Evolutionary conservation across 148 eudicot species (phyloP).

Genomic region (Vaccinium macrocarpon): DNA sequence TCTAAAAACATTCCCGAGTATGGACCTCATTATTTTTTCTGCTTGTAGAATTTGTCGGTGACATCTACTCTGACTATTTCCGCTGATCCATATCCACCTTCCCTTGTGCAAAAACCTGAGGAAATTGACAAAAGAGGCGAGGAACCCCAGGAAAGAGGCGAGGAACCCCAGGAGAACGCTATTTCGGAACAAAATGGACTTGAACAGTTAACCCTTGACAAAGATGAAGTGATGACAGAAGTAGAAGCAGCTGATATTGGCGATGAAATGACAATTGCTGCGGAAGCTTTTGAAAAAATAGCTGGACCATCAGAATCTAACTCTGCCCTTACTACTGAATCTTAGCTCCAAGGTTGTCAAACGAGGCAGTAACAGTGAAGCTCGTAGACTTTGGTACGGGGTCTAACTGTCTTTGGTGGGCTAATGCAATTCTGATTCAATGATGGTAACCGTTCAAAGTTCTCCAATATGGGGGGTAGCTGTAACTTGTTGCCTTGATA

Average conservation of each 20-base stretch:
- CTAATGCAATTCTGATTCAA: background rate
- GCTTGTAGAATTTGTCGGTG: slow-evolving; percentile 67
- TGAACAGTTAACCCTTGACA: slow-evolving; percentile 32
- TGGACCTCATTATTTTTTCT: background rate
- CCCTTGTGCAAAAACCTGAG: slow-evolving; percentile 31
- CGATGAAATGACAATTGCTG: slow-evolving; percentile 53
- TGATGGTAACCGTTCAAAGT: background rate
- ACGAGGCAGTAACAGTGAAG: background rate
- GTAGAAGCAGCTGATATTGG: slow-evolving; percentile 42
- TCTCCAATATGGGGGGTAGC: background rate
- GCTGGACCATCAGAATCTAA: slow-evolving; percentile 46
- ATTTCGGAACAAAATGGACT: slow-evolving; percentile 50
- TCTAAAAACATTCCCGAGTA: background rate
- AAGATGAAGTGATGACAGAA: slow-evolving; percentile 71
- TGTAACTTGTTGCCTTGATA: slow-evolving; percentile 1
- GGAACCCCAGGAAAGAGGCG: slow-evolving; percentile 20
- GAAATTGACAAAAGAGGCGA: slow-evolving; percentile 33
- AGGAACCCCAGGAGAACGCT: slow-evolving; percentile 25
- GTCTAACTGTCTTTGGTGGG: background rate
- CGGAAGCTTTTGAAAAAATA: slow-evolving; percentile 52
- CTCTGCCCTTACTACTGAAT: slow-evolving; percentile 28
- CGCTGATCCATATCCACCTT: slow-evolving; percentile 48
- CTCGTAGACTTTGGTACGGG: background rate
- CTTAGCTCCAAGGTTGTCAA: slow-evolving; percentile 16
- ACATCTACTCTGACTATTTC: slow-evolving; percentile 65